Percentiles rank a stretch among this genome's conserved stretches.
Evolutionary conservation across 139 green algal species (phyloP).

Genomic region (Nannochloris sp.): DNA sequence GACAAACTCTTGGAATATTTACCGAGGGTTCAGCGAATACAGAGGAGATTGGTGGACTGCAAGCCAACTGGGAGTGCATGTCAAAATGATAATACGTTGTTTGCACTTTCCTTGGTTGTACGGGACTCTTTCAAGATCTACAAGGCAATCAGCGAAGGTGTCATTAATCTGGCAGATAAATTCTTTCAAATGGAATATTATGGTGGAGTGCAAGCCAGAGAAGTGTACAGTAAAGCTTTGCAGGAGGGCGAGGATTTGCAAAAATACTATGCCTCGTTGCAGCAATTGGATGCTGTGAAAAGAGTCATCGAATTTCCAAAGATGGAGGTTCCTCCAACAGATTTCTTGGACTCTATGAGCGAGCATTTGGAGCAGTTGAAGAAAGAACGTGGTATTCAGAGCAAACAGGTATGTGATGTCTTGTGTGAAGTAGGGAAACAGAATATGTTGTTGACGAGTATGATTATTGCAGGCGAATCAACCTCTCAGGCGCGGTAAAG

Average conservation of each 20-base stretch:
- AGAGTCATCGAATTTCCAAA: conserved; percentile 51
- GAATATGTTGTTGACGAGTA: too few species aligned
- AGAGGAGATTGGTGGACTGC: conserved; percentile 73
- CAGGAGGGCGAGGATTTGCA: conserved; percentile 47
- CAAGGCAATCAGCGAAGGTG: conserved; percentile 76
- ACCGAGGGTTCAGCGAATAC: conserved; percentile 69
- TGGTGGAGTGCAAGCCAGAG: conserved; percentile 53
- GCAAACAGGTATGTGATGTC: too few species aligned
- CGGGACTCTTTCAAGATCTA: conserved; percentile 54
- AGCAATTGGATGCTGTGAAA: conserved; percentile 19
- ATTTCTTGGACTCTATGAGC: conserved; percentile 85
- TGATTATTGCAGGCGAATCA: background rate
- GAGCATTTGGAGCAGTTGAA: conserved; percentile 45
- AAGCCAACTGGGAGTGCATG: conserved; percentile 60
- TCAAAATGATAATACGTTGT: conserved; percentile 52
- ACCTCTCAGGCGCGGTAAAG: background rate
- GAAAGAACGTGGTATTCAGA: background rate
- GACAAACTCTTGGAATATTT: conserved; percentile 69
- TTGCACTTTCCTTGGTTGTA: conserved; percentile 24
- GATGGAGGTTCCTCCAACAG: conserved; percentile 55
- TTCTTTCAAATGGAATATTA: conserved; percentile 88
- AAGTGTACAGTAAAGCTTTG: conserved; percentile 74
- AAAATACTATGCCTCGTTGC: conserved; percentile 19
- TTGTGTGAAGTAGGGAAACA: too few species aligned
- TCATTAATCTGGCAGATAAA: conserved; percentile 90